phyloP scores from a whole-genome alignment of 768 basidiomycete genomes.

The Tulasnella sp. region DNA sequence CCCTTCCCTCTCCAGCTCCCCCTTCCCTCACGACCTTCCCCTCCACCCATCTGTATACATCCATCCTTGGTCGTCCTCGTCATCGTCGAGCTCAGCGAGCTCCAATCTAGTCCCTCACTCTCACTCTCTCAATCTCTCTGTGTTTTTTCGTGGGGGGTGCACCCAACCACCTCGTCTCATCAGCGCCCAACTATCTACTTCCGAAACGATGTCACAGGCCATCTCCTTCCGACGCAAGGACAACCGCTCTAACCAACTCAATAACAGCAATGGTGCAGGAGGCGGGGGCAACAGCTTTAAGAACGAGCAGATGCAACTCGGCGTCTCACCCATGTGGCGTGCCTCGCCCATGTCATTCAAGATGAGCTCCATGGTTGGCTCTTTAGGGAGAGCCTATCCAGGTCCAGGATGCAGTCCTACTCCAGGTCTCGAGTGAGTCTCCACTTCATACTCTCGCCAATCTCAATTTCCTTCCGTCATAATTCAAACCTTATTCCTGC shows the following conservation, averaged over 20 bases:
- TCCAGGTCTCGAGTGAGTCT: constrained; percentile 13
- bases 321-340: constrained; percentile 5
- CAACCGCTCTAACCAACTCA: neutral
- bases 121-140: neutral
- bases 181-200: neutral
- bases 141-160: neutral
- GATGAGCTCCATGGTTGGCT: constrained; percentile 15
- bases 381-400: constrained; percentile 12
- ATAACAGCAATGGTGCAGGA: neutral
- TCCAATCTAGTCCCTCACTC: neutral
- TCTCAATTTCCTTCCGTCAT: neutral
- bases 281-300: constrained; percentile 1
- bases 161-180: neutral
- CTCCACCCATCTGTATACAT: constrained; percentile 1
- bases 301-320: neutral
- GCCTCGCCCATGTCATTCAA: constrained; percentile 20
- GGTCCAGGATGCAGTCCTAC: constrained; percentile 16
- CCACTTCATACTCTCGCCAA: neutral
- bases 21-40: neutral
- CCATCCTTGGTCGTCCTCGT: neutral
- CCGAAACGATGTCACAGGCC: constrained; percentile 1
- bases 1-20: neutral
- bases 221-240: constrained; percentile 9
- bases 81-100: neutral
- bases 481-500: neutral